These are phyloP conservation scores for Trypanosoma avium DNA, from an alignment of 208 protist genomes.

Conservation along the genomic window DNA sequence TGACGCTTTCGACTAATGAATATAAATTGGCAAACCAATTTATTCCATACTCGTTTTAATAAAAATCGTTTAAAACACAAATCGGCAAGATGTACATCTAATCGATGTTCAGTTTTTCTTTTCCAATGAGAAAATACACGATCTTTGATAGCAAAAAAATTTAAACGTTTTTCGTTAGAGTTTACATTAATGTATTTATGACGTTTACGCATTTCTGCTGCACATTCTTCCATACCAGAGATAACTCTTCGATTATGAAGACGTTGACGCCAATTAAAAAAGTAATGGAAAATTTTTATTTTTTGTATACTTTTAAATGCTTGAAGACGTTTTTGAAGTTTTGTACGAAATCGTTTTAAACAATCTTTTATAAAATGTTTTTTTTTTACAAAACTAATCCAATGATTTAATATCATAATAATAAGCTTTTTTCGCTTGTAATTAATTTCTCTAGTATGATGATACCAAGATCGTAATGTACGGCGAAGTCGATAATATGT, in stretches of 20 bases:
- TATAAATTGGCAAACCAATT: constrained; percentile 10
- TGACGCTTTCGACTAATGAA: constrained; percentile 15
- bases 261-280: constrained; percentile 15
- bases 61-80: constrained; percentile 24
- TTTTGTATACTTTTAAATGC: constrained; percentile 28
- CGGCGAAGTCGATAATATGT: constrained; percentile 58
- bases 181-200: constrained; percentile 10
- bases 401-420: constrained; percentile 27
- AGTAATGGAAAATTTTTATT: constrained; percentile 15
- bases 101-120: constrained; percentile 32
- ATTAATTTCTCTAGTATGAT: background rate
- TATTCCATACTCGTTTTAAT: constrained; percentile 23
- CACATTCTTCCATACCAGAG: constrained; percentile 2
- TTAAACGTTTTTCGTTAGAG: background rate
- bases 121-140: constrained; percentile 37
- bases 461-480: constrained; percentile 38
- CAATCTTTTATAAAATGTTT: background rate
- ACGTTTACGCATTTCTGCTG: constrained; percentile 22
- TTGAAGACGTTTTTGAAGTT: constrained; percentile 5
- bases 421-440: constrained; percentile 9
- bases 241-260: constrained; percentile 12
- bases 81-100: constrained; percentile 39
- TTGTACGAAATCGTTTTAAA: constrained; percentile 7
- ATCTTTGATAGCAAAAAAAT: constrained; percentile 10
- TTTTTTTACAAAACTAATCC: constrained; percentile 12